Evolutionary conservation across 805 yeast genomes (phyloP).

Genomic region (Metschnikowia colocasiae): DNA sequence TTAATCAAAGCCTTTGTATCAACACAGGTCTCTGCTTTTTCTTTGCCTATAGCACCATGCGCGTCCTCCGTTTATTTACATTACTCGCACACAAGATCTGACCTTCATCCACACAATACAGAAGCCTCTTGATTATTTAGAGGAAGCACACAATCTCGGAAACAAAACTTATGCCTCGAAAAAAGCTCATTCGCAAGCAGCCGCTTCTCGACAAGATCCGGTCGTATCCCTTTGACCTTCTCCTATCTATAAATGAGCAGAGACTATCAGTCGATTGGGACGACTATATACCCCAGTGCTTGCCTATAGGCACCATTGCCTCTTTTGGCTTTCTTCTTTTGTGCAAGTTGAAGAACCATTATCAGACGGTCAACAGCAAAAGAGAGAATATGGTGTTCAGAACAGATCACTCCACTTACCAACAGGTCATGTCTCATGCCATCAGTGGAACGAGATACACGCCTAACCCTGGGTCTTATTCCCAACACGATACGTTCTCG

Average conservation of each 20-base stretch:
- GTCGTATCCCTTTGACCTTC: conserved; percentile 36
- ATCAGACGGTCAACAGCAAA: conserved; percentile 24
- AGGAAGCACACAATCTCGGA: not conserved
- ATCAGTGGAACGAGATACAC: conserved; percentile 9
- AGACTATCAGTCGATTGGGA: conserved; percentile 42
- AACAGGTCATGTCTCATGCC: conserved; percentile 24
- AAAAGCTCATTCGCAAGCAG: conserved; percentile 24
- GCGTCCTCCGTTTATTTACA: conserved; percentile 3
- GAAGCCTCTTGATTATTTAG: not conserved
- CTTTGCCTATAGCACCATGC: not conserved
- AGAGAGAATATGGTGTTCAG: conserved; percentile 33
- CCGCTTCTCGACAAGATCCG: conserved; percentile 29
- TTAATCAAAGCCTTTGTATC: not conserved
- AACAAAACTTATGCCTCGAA: conserved; percentile 9
- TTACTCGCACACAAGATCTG: not conserved
- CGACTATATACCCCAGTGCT: conserved; percentile 28
- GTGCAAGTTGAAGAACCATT: conserved; percentile 24
- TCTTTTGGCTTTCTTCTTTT: conserved; percentile 20
- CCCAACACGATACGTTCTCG: conserved; percentile 8
- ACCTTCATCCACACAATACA: not conserved
- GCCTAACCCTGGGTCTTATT: not conserved
- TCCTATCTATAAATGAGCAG: conserved; percentile 34
- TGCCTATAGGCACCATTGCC: conserved; percentile 29
- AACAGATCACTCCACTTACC: conserved; percentile 34
- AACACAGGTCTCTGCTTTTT: not conserved